A percentile compares a stretch with the other conserved stretches of the same genome.
Evolutionary conservation across 495 filamentous ascomycete species (phyloP).

Genomic region (Alectoria sarmentosa): DNA sequence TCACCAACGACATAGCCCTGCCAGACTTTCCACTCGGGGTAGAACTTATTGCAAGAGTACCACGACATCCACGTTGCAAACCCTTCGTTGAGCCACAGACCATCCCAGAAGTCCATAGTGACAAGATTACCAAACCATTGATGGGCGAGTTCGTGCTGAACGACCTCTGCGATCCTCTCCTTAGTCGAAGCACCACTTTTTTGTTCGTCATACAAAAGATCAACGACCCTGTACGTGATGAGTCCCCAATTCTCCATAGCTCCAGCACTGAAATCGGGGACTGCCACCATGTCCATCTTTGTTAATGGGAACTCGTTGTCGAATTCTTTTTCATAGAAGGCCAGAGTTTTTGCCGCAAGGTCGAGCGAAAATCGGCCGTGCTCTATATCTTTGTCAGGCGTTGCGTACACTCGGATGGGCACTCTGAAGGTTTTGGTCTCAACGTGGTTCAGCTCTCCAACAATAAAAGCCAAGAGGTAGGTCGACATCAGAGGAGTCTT

Average conservation of each 20-base stretch:
- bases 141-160: slow-evolving; percentile 95
- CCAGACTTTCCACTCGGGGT: slow-evolving; percentile 99
- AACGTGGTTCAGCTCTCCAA: slow-evolving; percentile 58
- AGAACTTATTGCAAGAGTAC: slow-evolving; percentile 63
- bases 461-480: slow-evolving; percentile 62
- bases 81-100: slow-evolving; percentile 95
- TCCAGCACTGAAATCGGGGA: slow-evolving; percentile 88
- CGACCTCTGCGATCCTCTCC: slow-evolving; percentile 87
- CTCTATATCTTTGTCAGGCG: slow-evolving; percentile 57
- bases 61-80: slow-evolving; percentile 88
- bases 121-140: slow-evolving; percentile 99
- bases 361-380: slow-evolving; percentile 60
- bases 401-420: slow-evolving; percentile 56
- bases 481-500: slow-evolving; percentile 62
- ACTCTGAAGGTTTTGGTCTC: slow-evolving; percentile 60
- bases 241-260: slow-evolving; percentile 99
- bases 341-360: slow-evolving; percentile 50
- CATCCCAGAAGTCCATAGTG: slow-evolving; percentile 99
- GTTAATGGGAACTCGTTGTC: slow-evolving; percentile 47
- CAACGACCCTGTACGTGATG: slow-evolving; percentile 89
- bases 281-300: slow-evolving; percentile 99
- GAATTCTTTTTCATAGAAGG: slow-evolving; percentile 51
- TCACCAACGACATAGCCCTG: slow-evolving; percentile 87
- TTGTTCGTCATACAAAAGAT: slow-evolving; percentile 88
- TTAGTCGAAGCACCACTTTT: slow-evolving; percentile 85